Base-by-base conservation (phyloP, 2,329 filamentous ascomycete genomes). In the Mollisiaceae sp. region DNA sequence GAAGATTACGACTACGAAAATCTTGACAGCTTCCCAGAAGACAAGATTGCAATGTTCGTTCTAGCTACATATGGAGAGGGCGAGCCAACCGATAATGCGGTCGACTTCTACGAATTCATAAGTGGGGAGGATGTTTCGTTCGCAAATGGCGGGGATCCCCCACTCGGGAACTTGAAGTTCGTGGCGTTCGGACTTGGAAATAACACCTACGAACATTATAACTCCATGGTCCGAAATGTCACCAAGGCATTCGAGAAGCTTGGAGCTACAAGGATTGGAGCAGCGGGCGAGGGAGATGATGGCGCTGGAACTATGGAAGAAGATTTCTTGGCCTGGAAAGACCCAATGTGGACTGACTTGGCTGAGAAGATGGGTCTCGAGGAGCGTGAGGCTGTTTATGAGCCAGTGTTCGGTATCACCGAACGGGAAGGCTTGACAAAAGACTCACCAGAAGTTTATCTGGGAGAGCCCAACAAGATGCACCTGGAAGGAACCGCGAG, bases 141-240 rank as follows among this genome's bases (percentile, higher is more conserved):
- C 80, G 91, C 91, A 71, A 87, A 93, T 75, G 86, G 89, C 73
- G 80, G 79, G 55, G 91, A 94, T 24, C 86, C 90, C 50, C 86
- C 94, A 59, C 87, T 99, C 62, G 84, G 82, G 60, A 94, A 92
- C 75, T 86, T 99, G 76, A 94, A 94, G 78, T 99, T 94, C 77
- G 93, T 99, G 75, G 87, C 93, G 64, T 99, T 99, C 75, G 95
- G 95, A 75, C 88, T 99, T 45, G 95, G 95, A 72, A 99, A 99
- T 85, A 99, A 98, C 83, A 98, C 95, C 35, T 99, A 99, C 78
- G 95, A 99, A 78, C 95, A 99, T 83, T 99, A 97, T 85, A 99
- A 99, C 82, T 91, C 91, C 60, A 97, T 99, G 93, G 94, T 99
- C 67, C 93, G 94, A 78, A 92, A 94, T 69, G 90, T 98, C 65